phyloP scores from a whole-genome alignment of 495 filamentous ascomycete genomes.

The Annulohypoxylon stygium region DNA sequence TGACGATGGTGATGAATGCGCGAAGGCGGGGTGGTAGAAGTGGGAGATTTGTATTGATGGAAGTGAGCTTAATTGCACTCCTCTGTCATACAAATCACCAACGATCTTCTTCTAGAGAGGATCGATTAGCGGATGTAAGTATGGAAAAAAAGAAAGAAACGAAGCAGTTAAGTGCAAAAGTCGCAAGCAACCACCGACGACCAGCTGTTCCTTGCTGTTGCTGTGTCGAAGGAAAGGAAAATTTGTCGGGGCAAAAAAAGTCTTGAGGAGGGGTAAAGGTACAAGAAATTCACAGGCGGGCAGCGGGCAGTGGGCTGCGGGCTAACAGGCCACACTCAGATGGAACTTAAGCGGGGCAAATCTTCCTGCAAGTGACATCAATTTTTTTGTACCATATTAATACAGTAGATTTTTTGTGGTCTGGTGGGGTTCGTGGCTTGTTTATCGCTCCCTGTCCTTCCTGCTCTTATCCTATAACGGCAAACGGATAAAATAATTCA shows the following conservation, averaged over 20 bases:
- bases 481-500: conserved; percentile 28
- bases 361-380: conserved; percentile 26
- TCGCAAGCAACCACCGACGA: conserved; percentile 54
- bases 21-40: conserved; percentile 35
- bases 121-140: conserved; percentile 25
- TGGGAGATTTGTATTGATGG: conserved; percentile 27
- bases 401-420: conserved; percentile 26
- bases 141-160: conserved; percentile 26
- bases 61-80: conserved; percentile 46
- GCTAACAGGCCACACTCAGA: neutral
- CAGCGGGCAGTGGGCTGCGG: too few relatives aligned
- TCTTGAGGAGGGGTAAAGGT: conserved; percentile 45
- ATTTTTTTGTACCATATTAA: conserved; percentile 24
- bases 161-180: conserved; percentile 40
- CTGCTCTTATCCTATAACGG: conserved; percentile 29
- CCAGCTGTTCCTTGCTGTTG: conserved; percentile 36
- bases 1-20: conserved; percentile 30
- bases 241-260: conserved; percentile 41
- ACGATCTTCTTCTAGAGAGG: conserved; percentile 45
- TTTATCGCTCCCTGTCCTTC: neutral
- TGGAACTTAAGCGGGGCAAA: conserved; percentile 29
- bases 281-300: conserved; percentile 43
- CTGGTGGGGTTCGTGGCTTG: conserved; percentile 20
- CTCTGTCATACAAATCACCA: conserved; percentile 35
- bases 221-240: conserved; percentile 41